Conservation (phyloP, 2,329 filamentous ascomycete genomes). For the Tympanopsis confertula region DNA sequence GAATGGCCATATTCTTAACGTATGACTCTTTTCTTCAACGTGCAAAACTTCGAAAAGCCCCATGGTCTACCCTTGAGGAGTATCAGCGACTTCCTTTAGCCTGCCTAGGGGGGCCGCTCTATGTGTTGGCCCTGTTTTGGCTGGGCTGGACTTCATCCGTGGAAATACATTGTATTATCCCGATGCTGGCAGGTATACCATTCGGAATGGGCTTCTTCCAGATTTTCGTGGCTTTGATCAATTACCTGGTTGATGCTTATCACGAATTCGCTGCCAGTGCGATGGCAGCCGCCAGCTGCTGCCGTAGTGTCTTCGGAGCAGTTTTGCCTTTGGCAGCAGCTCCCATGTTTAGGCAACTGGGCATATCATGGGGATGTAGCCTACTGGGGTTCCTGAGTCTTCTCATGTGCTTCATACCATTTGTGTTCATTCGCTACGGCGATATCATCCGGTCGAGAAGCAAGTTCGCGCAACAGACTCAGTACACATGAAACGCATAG, state of each 20-base stretch:
- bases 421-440: constrained; percentile 41
- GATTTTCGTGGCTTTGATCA: constrained; percentile 52
- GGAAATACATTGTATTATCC: constrained; percentile 37
- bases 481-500: no score
- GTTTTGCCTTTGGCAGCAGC: constrained; percentile 43
- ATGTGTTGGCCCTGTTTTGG: constrained; percentile 44
- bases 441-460: constrained; percentile 11
- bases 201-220: constrained; percentile 52
- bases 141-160: constrained; percentile 44
- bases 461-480: no score
- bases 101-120: constrained; percentile 57
- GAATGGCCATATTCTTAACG: constrained; percentile 47
- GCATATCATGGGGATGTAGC: constrained; percentile 37
- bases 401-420: constrained; percentile 36
- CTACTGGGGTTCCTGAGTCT: constrained; percentile 36
- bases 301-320: constrained; percentile 36
- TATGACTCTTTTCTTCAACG: constrained; percentile 51
- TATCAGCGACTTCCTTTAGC: constrained; percentile 62
- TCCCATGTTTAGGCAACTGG: constrained; percentile 34
- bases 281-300: constrained; percentile 35
- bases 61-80: constrained; percentile 53
- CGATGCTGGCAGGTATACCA: constrained; percentile 46
- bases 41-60: constrained; percentile 32
- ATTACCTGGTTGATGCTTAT: constrained; percentile 59
- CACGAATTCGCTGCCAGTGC: constrained; percentile 49